These are phyloP conservation scores for Aspergillus cristatus DNA, from an alignment of 495 filamentous ascomycete species.

Conservation along the genomic window DNA sequence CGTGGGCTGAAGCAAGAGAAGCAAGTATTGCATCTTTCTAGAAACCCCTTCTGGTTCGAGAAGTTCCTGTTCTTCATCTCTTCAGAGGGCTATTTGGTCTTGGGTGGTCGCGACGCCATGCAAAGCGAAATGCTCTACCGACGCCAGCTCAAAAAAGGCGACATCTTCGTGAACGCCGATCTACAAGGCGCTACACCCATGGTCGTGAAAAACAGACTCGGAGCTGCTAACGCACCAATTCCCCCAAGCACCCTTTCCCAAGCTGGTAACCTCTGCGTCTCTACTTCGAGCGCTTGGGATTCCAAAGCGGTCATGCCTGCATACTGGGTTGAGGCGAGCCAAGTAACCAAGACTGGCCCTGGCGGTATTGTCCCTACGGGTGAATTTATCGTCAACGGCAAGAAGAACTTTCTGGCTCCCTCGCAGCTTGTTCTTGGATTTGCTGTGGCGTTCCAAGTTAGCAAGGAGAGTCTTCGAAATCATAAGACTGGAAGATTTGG, in stretches of 20 bases:
- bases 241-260: slow-evolving; percentile 86
- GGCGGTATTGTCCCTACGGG: slow-evolving; percentile 69
- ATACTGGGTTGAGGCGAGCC: slow-evolving; percentile 84
- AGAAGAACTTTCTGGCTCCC: slow-evolving; percentile 85
- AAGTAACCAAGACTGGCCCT: slow-evolving; percentile 73
- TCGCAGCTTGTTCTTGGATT: slow-evolving; percentile 82
- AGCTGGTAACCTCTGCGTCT: slow-evolving; percentile 74
- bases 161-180: slow-evolving; percentile 88
- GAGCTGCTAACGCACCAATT: slow-evolving; percentile 69
- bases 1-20: slow-evolving; percentile 88
- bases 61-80: slow-evolving; percentile 94
- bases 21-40: slow-evolving; percentile 69
- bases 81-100: slow-evolving; percentile 87
- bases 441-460: slow-evolving; percentile 78
- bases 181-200: slow-evolving; percentile 72
- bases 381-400: slow-evolving; percentile 68
- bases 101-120: slow-evolving; percentile 77
- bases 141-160: slow-evolving; percentile 74
- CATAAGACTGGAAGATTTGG: slow-evolving; percentile 53
- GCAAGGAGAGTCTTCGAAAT: slow-evolving; percentile 73
- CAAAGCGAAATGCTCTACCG: slow-evolving; percentile 89
- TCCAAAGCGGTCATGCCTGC: slow-evolving; percentile 91
- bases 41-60: slow-evolving; percentile 87
- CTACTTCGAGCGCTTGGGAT: slow-evolving; percentile 85
- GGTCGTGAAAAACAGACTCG: slow-evolving; percentile 75